phyloP scores from a whole-genome alignment of 352 stramenopile genomes.

The Globisporangium spinosum region DNA sequence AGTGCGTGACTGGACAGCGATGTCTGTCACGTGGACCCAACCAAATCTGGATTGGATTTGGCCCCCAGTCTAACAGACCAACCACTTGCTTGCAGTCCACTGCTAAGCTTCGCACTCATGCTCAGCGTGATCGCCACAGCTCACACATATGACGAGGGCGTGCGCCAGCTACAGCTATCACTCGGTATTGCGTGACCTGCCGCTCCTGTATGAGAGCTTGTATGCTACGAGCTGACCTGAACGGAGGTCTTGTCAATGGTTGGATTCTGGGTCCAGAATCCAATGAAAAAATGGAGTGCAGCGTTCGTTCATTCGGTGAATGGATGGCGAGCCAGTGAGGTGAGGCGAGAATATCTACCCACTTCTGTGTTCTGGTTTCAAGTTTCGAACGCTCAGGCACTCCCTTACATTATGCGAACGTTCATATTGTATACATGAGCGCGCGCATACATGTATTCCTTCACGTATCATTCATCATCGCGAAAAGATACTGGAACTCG shows the following conservation, averaged over 20 bases:
- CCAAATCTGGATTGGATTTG: neutral
- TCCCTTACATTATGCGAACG: neutral
- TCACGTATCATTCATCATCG: neutral
- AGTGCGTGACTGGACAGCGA: neutral
- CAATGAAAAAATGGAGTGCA: neutral
- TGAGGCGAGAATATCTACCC: neutral
- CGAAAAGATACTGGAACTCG: neutral
- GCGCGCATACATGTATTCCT: no score
- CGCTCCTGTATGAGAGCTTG: neutral
- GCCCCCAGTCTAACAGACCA: neutral
- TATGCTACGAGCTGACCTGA: neutral
- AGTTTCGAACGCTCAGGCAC: neutral
- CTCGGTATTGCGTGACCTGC: neutral
- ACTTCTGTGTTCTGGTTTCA: constrained; percentile 18
- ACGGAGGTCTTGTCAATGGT: neutral
- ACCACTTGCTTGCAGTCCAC: neutral
- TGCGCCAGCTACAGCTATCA: neutral
- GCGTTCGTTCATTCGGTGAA: neutral
- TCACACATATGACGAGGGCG: neutral
- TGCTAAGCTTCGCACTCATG: neutral
- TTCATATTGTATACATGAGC: no score
- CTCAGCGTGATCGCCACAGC: neutral
- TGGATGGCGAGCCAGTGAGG: neutral
- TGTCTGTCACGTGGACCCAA: neutral
- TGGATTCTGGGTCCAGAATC: neutral